Conservation (phyloP, 331 rosid genomes). For the Malus hybrid region DNA sequence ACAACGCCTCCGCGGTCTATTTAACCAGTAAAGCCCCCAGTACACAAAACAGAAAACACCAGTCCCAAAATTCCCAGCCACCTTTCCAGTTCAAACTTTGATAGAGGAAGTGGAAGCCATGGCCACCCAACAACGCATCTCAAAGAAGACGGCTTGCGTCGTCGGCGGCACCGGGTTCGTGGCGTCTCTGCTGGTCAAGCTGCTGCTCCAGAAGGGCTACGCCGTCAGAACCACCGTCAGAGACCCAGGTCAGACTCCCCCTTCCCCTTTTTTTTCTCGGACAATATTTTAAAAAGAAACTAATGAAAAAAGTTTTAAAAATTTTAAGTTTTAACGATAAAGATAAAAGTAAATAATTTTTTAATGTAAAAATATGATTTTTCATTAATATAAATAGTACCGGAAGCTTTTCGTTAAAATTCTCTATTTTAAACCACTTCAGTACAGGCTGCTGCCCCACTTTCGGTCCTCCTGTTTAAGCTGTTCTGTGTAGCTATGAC, state of each 20-base stretch:
- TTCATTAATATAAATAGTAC: too few species aligned
- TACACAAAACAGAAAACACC: neutral
- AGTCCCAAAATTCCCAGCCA: neutral
- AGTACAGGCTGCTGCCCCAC: neutral
- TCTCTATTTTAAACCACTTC: too few species aligned
- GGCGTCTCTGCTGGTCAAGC: slow-evolving; percentile 56
- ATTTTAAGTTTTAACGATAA: too few species aligned
- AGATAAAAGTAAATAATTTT: too few species aligned
- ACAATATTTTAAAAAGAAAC: too few species aligned
- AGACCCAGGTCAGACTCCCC: slow-evolving; percentile 43
- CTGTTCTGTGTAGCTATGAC: neutral
- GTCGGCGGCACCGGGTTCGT: slow-evolving; percentile 67
- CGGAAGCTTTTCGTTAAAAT: too few species aligned
- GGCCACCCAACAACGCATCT: slow-evolving; percentile 29
- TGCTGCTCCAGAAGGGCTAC: slow-evolving; percentile 60
- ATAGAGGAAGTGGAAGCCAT: slow-evolving; percentile 7
- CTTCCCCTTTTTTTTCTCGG: neutral
- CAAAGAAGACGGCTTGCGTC: slow-evolving; percentile 55
- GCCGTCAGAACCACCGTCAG: slow-evolving; percentile 65
- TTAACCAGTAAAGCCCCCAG: neutral
- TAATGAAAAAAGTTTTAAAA: too few species aligned
- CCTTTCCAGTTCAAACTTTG: neutral
- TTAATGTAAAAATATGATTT: too few species aligned
- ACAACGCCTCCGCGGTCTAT: neutral
- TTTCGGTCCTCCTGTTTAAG: neutral